Conservation (phyloP, 352 stramenopile genomes). For the Pythium plurisporium region DNA sequence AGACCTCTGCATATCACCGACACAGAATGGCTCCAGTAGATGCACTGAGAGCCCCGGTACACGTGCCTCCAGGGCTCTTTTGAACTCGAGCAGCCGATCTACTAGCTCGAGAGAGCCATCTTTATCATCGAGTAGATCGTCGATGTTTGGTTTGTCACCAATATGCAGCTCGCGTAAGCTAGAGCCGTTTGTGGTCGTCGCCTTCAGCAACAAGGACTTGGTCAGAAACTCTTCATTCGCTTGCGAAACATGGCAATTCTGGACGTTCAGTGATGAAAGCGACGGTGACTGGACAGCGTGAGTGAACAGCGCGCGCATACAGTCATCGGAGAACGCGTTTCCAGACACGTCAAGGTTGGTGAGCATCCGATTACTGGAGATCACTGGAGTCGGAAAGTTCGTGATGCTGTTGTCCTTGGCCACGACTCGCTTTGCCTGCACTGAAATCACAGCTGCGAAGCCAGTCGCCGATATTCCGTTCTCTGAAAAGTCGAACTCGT, state of each 20-base stretch:
- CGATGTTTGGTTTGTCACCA: conserved; percentile 7
- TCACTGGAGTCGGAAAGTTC: conserved; percentile 20
- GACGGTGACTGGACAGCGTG: neutral
- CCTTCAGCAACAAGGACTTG: conserved; percentile 5
- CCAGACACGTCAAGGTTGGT: conserved; percentile 26
- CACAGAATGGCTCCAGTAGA: neutral
- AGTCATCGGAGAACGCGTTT: conserved; percentile 36
- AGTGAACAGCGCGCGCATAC: conserved; percentile 29
- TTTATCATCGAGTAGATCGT: conserved; percentile 12
- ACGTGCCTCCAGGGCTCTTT: conserved; percentile 1
- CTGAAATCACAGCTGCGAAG: conserved; percentile 24
- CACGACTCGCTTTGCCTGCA: conserved; percentile 25
- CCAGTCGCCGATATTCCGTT: conserved; percentile 41
- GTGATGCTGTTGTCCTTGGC: conserved; percentile 34
- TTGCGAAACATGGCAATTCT: conserved; percentile 27
- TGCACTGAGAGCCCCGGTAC: conserved; percentile 4
- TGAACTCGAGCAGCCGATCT: conserved; percentile 6
- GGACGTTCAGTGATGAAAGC: conserved; percentile 30
- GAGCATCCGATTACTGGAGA: conserved; percentile 24
- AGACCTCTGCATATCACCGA: neutral
- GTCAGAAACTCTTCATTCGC: conserved; percentile 9
- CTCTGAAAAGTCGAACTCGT: conserved; percentile 39
- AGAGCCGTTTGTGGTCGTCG: conserved; percentile 3
- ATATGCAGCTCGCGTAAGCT: conserved; percentile 5
- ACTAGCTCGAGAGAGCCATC: neutral